Percentiles rank a stretch among this genome's conserved stretches.
These are phyloP conservation scores for Boletus hoseneyae DNA, from an alignment of 1,284 basidiomycete genomes.

Conservation along the genomic window DNA sequence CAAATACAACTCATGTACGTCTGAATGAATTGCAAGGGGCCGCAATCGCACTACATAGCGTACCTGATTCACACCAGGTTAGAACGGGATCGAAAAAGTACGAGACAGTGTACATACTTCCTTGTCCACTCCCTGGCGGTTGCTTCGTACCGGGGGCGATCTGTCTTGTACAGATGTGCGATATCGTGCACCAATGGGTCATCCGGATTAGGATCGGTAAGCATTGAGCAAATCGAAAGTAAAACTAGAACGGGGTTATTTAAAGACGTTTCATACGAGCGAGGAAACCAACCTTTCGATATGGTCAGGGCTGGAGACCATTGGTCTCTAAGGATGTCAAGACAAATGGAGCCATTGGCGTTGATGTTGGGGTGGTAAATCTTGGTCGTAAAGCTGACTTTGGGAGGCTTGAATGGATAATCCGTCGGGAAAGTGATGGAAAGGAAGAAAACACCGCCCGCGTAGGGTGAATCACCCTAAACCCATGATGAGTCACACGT, in stretches of 20 bases:
- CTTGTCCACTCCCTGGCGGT: slow-evolving; percentile 97
- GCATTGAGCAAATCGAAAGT: slow-evolving; percentile 94
- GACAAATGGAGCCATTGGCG: slow-evolving; percentile 96
- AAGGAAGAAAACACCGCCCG: slow-evolving; percentile 96
- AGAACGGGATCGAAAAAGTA: slow-evolving; percentile 3
- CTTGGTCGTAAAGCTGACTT: slow-evolving; percentile 99
- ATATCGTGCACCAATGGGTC: slow-evolving; percentile 82
- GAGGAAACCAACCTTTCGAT: slow-evolving; percentile 79
- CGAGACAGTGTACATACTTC: slow-evolving; percentile 63
- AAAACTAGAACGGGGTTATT: slow-evolving; percentile 54
- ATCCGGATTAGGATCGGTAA: slow-evolving; percentile 96
- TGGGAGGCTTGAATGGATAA: slow-evolving; percentile 99
- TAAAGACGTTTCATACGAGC: too few species aligned
- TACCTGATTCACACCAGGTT: slow-evolving; percentile 39
- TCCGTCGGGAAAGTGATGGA: slow-evolving; percentile 92
- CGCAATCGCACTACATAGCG: slow-evolving; percentile 47
- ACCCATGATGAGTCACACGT: slow-evolving; percentile 13
- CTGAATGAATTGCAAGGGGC: slow-evolving; percentile 20
- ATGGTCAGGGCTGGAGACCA: slow-evolving; percentile 99
- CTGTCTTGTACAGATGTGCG: slow-evolving; percentile 93
- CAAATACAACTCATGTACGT: slow-evolving; percentile 30
- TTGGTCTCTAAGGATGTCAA: slow-evolving; percentile 96
- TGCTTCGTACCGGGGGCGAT: slow-evolving; percentile 89
- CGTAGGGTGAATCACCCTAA: slow-evolving; percentile 91
- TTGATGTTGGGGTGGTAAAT: slow-evolving; percentile 98